Evolutionary conservation across 192 early-diverging fungal species (phyloP).

Genomic region (Umbelopsis vinacea): DNA sequence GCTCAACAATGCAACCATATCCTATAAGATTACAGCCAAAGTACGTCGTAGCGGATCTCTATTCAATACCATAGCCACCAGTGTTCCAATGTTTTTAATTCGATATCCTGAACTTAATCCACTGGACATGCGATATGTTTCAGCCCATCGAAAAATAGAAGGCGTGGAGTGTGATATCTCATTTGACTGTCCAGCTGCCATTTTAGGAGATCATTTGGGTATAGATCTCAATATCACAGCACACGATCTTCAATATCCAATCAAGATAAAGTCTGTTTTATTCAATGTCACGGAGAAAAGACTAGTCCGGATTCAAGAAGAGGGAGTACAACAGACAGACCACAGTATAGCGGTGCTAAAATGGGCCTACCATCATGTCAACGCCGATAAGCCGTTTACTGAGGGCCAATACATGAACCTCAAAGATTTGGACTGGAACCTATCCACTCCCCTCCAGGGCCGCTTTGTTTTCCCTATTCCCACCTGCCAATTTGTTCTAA

Average conservation of each 20-base stretch:
- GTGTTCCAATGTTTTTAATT: not conserved
- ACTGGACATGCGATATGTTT: slow-evolving; percentile 17
- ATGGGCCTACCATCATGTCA: slow-evolving; percentile 2
- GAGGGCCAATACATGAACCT: slow-evolving; percentile 19
- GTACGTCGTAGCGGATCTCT: not conserved
- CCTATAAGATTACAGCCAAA: slow-evolving; percentile 30
- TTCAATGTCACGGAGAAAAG: slow-evolving; percentile 3
- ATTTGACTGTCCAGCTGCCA: not conserved
- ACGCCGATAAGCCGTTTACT: not conserved
- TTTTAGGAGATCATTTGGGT: not conserved
- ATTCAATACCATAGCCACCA: not conserved
- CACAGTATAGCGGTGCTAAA: not conserved
- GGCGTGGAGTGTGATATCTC: not conserved
- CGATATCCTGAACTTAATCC: not conserved
- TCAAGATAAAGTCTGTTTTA: not conserved
- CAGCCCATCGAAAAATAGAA: not conserved
- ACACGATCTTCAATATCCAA: not conserved
- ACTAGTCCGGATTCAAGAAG: not conserved
- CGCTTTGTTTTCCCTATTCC: slow-evolving; percentile 41
- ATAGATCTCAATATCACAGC: not conserved
- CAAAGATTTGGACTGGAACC: slow-evolving; percentile 25
- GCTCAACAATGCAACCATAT: slow-evolving; percentile 27
- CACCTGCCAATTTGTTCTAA: slow-evolving; percentile 24
- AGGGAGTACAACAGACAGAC: not conserved
- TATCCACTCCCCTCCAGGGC: not conserved